Base-by-base conservation (phyloP, 2,329 filamentous ascomycete species). In the Aphanoascus verrucosus region DNA sequence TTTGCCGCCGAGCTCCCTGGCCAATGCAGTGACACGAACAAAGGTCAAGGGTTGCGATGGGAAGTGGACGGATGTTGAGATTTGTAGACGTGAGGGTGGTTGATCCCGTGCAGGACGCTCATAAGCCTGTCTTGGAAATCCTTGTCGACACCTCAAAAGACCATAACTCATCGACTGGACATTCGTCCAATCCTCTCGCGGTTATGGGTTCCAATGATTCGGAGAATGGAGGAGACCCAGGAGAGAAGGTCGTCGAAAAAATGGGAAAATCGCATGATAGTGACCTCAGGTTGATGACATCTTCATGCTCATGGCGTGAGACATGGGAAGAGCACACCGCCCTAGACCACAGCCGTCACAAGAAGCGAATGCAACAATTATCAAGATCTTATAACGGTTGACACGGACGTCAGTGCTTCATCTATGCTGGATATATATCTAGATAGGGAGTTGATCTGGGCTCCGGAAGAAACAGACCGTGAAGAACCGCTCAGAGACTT, bases 21-120 rank as follows among this genome's bases (percentile, higher is more conserved):
- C 48, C 37, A 50, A 50, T 50, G 38, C 42, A 7, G 15, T 35
- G 4, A 6, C 32, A 11, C 5, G 17, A 28, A 17, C 15, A 38
- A n/a, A 31, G 20, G 20, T 20, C 4, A 15, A 15, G 15, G 19
- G 34, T 49, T 38, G 23, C 23, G 23, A 28, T 40, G 32, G 12
- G 38, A 19, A 35, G 23, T 34, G 40, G 34, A 32, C 38, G 32
- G 20, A 32, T 9, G 9, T 48, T 31, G 32, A 11, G 31, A 38
- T 37, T 38, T 19, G 34, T n/a, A 37, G 34, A n/a, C 19, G 45
- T 48, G 45, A 37, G 17, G 34, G 9, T 38, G 31, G 40, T 19
- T 17, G 5, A 35, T 52, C 41, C 17, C 50, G 17, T 52, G 50
- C 50, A 52, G 46, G 50, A 19, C 28, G 41, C 41, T 15, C 23